A percentile compares a stretch with the other conserved stretches of the same genome.
These are phyloP conservation scores for Iris pallida DNA, from an alignment of 116 monocot species.

Conservation along the genomic window DNA sequence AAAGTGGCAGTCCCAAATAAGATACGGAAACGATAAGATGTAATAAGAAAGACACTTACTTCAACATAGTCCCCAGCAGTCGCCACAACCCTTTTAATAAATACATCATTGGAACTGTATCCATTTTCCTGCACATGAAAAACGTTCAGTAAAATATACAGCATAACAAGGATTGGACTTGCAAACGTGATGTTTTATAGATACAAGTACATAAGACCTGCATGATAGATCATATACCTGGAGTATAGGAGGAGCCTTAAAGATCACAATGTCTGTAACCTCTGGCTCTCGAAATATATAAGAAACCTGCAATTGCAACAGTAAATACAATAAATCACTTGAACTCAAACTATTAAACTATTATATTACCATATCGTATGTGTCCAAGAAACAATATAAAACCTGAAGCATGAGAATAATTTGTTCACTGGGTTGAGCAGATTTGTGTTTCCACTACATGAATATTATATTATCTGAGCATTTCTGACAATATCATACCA, in stretches of 20 bases:
- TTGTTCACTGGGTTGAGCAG: too few relatives aligned
- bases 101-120: conserved; percentile 49
- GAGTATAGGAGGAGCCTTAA: conserved; percentile 37
- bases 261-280: conserved; percentile 48
- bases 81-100: conserved; percentile 61
- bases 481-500: too few relatives aligned
- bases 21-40: neutral
- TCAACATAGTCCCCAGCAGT: conserved; percentile 56
- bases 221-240: conserved; percentile 17
- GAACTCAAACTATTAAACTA: too few relatives aligned
- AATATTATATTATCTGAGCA: too few relatives aligned
- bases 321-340: neutral
- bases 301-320: conserved; percentile 35
- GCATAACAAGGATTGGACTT: neutral
- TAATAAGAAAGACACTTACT: conserved; percentile 19
- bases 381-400: too few relatives aligned
- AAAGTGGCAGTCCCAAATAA: neutral
- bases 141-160: neutral
- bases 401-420: too few relatives aligned
- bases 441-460: too few relatives aligned
- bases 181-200: neutral
- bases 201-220: neutral
- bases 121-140: conserved; percentile 29
- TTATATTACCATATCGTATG: too few relatives aligned
- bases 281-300: conserved; percentile 46